A percentile compares a stretch with the other conserved stretches of the same genome.
These are phyloP conservation scores for Fusarium lateritium DNA, from an alignment of 2,329 filamentous ascomycete genomes.

Conservation along the genomic window DNA sequence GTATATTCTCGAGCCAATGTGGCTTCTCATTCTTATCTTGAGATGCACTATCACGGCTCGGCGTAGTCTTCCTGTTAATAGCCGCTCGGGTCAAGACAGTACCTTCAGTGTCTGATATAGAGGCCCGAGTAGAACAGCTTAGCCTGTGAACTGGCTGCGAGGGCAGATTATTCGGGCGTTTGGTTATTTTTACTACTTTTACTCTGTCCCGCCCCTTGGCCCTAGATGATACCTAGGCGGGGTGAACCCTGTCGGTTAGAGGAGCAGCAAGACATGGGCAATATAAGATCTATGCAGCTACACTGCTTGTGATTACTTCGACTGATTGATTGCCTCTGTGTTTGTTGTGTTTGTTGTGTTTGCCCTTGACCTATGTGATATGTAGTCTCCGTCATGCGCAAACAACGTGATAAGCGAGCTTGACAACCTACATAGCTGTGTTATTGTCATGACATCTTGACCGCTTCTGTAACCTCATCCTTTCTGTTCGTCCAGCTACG, in stretches of 20 bases:
- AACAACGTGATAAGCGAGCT: slow-evolving; percentile 3
- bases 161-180: slow-evolving; percentile 24
- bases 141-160: background rate
- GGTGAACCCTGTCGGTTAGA: slow-evolving; percentile 23
- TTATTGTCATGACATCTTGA: background rate
- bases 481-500: background rate
- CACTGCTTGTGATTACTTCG: slow-evolving; percentile 8
- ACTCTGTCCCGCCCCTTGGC: slow-evolving; percentile 8
- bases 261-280: slow-evolving; percentile 10
- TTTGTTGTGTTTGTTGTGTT: background rate
- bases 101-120: background rate
- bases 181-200: slow-evolving; percentile 28
- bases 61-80: background rate
- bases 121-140: slow-evolving; percentile 4
- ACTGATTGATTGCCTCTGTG: slow-evolving; percentile 5
- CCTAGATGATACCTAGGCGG: slow-evolving; percentile 20
- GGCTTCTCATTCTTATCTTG: background rate
- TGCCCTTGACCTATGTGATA: background rate
- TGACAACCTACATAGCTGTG: background rate
- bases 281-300: slow-evolving; percentile 20
- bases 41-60: slow-evolving; percentile 2
- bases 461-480: too few relatives aligned
- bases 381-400: background rate
- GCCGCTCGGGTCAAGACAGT: slow-evolving; percentile 12
- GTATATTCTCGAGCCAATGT: slow-evolving; percentile 17